Evolutionary conservation across 495 filamentous ascomycete genomes (phyloP).

Genomic region (Chaetomium fimeti): DNA sequence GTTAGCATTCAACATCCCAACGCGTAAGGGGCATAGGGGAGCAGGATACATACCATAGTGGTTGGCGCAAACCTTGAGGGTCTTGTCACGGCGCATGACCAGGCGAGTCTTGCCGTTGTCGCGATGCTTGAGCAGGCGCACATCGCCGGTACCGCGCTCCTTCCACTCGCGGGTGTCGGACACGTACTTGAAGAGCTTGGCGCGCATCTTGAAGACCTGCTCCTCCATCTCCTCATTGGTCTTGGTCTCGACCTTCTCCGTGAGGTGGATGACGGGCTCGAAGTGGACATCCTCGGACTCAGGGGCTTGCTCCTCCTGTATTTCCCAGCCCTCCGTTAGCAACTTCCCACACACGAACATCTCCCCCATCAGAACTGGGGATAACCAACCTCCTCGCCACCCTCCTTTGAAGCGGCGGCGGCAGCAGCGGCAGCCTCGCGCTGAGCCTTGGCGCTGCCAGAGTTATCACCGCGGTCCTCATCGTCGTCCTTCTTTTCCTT

Average conservation of each 20-base stretch:
- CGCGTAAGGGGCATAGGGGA: no score
- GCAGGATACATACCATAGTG: slow-evolving; percentile 79
- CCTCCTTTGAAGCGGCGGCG: slow-evolving; percentile 40
- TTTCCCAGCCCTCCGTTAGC: not conserved
- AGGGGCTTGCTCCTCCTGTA: slow-evolving; percentile 61
- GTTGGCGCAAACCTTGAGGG: slow-evolving; percentile 99
- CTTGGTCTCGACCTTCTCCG: slow-evolving; percentile 93
- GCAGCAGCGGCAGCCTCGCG: slow-evolving; percentile 64
- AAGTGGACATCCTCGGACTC: slow-evolving; percentile 93
- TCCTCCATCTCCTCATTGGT: slow-evolving; percentile 97
- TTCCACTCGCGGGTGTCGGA: slow-evolving; percentile 92
- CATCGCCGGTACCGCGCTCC: slow-evolving; percentile 96
- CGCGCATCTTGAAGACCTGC: slow-evolving; percentile 97
- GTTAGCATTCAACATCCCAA: slow-evolving; percentile 3
- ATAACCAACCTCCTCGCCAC: slow-evolving; percentile 40
- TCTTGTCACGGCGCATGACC: slow-evolving; percentile 99
- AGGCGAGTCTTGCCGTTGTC: slow-evolving; percentile 97
- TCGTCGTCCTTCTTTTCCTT: slow-evolving; percentile 74
- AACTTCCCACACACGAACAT: not conserved
- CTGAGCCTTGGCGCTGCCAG: slow-evolving; percentile 81
- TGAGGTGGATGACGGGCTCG: slow-evolving; percentile 91
- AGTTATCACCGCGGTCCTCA: slow-evolving; percentile 70
- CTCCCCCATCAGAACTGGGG: not conserved
- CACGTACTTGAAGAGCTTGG: slow-evolving; percentile 99
- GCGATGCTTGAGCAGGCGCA: slow-evolving; percentile 94